Percentiles rank a stretch among this genome's conserved stretches.
These are phyloP conservation scores for Saccharomyces kudriavzevii DNA, from an alignment of 805 yeast genomes.

Conservation along the genomic window DNA sequence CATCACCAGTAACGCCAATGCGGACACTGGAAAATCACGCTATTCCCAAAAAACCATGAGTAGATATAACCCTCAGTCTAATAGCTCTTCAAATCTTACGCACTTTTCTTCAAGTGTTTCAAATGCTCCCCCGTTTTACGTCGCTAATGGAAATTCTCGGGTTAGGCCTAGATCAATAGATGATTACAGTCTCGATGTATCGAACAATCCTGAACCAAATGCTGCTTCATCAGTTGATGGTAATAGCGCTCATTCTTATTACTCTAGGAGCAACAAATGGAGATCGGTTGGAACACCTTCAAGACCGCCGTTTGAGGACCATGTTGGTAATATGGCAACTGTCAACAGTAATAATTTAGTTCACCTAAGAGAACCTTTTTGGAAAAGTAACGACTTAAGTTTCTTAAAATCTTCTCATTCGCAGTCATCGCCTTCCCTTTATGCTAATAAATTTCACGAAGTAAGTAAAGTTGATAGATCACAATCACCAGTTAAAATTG, in stretches of 20 bases:
- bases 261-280: constrained; percentile 21
- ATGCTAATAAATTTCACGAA: background rate
- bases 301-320: constrained; percentile 4
- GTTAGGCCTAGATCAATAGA: constrained; percentile 19
- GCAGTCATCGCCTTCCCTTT: background rate
- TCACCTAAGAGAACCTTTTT: constrained; percentile 8
- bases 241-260: constrained; percentile 11
- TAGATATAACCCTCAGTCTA: constrained; percentile 22
- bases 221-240: background rate
- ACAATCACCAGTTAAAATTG: background rate
- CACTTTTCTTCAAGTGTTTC: background rate
- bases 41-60: constrained; percentile 2
- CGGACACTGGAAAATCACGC: constrained; percentile 4
- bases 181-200: constrained; percentile 2
- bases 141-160: constrained; percentile 1
- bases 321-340: background rate
- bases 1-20: background rate
- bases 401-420: background rate
- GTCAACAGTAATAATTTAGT: background rate
- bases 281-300: constrained; percentile 8
- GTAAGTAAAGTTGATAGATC: background rate
- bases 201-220: background rate
- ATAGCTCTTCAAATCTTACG: background rate
- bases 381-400: constrained; percentile 8
- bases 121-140: background rate